Evolutionary conservation across 2,329 filamentous ascomycete genomes (phyloP).

Genomic region (Trichothecium roseum): DNA sequence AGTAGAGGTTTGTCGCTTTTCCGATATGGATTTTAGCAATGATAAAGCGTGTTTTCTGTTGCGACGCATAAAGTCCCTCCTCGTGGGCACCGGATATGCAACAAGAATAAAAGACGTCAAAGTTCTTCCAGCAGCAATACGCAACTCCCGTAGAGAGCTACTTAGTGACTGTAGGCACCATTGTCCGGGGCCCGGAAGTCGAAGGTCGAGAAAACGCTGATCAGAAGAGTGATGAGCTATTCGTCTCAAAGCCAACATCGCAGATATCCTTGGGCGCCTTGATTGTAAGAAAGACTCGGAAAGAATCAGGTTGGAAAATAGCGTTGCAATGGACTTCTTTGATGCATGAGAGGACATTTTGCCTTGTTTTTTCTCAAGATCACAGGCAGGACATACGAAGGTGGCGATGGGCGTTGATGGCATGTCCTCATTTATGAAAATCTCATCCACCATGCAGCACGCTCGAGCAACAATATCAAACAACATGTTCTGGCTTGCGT

Average conservation of each 20-base stretch:
- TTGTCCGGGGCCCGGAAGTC: conserved; percentile 58
- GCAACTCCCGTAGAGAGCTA: conserved; percentile 76
- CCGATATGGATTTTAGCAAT: conserved; percentile 61
- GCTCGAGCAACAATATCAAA: conserved; percentile 35
- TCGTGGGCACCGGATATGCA: conserved; percentile 2
- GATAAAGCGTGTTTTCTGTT: conserved; percentile 60
- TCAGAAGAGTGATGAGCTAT: conserved; percentile 57
- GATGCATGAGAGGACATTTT: too few species aligned
- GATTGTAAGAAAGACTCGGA: conserved; percentile 38
- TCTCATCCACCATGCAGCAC: conserved; percentile 14
- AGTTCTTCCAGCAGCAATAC: conserved; percentile 65
- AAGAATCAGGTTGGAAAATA: conserved; percentile 36
- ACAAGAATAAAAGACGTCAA: conserved; percentile 52
- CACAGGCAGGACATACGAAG: conserved; percentile 12
- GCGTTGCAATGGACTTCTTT: neutral
- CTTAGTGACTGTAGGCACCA: conserved; percentile 74
- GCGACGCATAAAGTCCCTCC: conserved; percentile 15
- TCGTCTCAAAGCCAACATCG: conserved; percentile 61
- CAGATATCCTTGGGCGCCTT: conserved; percentile 53
- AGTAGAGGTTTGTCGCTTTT: conserved; percentile 54
- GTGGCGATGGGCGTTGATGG: neutral
- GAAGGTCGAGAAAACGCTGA: conserved; percentile 52
- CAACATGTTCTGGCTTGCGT: too few species aligned
- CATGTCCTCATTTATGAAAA: neutral
- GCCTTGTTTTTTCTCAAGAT: conserved; percentile 3